Evolutionary conservation across 169 alveolate genomes (phyloP).

Genomic region (Plasmodium blacklocki): DNA sequence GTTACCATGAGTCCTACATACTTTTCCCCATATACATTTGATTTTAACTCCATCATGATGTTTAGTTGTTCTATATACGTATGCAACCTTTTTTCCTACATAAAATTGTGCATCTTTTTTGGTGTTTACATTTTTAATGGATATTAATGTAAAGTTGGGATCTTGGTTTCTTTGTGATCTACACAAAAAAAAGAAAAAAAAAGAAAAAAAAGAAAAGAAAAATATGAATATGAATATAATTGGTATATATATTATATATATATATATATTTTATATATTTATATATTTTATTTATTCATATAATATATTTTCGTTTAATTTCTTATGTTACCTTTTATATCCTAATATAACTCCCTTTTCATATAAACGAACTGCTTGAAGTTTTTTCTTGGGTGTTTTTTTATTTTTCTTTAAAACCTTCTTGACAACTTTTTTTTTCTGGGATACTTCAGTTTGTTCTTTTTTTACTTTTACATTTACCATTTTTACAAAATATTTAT

Average conservation of each 20-base stretch:
- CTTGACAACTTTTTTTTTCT: constrained; percentile 20
- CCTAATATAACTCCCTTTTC: constrained; percentile 93
- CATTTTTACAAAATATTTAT: no score
- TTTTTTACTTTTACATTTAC: no score
- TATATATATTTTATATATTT: neutral
- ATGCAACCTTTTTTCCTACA: constrained; percentile 98
- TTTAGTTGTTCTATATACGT: constrained; percentile 96
- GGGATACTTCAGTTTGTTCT: no score
- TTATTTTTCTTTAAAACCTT: constrained; percentile 64
- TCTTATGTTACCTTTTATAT: constrained; percentile 89
- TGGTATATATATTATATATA: neutral
- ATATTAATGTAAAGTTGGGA: constrained; percentile 95
- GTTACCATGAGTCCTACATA: constrained; percentile 97
- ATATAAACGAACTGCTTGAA: constrained; percentile 92
- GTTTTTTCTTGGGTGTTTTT: constrained; percentile 79
- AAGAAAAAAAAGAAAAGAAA: no score
- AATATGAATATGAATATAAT: no score
- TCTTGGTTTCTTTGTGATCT: constrained; percentile 96
- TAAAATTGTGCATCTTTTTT: constrained; percentile 96
- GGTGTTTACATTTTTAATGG: constrained; percentile 96
- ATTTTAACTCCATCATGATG: constrained; percentile 93
- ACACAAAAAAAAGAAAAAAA: constrained; percentile 18
- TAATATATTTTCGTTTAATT: neutral
- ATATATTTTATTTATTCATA: neutral
- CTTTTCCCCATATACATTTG: constrained; percentile 98